Conservation (phyloP, 345 rosid species). For the Acer negundo region DNA sequence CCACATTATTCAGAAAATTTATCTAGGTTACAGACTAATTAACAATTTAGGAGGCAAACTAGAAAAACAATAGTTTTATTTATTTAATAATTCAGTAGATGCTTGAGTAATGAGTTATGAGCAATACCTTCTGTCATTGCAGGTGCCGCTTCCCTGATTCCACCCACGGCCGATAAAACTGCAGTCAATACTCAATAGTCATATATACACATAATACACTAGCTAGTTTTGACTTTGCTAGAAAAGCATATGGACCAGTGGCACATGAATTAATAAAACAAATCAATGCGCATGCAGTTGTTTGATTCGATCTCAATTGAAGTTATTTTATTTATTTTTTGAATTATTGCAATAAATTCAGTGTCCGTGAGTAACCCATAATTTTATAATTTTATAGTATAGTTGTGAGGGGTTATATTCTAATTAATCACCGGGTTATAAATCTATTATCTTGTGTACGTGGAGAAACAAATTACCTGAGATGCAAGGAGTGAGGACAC, state of each 20-base stretch:
- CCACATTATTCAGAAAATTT: not conserved
- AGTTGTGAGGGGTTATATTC: too few species aligned
- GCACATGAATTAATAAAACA: not conserved
- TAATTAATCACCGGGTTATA: too few species aligned
- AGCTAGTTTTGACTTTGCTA: too few species aligned
- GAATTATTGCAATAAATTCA: too few species aligned
- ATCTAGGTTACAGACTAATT: not conserved
- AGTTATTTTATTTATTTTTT: too few species aligned
- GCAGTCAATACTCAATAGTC: constrained; percentile 4
- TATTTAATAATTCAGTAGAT: not conserved
- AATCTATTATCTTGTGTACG: too few species aligned
- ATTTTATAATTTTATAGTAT: too few species aligned
- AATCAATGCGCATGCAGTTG: not conserved
- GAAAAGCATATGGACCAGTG: too few species aligned
- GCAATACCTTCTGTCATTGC: constrained; percentile 31
- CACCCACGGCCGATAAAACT: constrained; percentile 60
- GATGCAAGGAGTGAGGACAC: constrained; percentile 60
- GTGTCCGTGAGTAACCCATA: too few species aligned
- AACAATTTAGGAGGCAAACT: not conserved
- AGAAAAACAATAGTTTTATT: not conserved
- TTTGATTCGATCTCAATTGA: too few species aligned
- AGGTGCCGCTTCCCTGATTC: constrained; percentile 38
- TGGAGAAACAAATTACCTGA: constrained; percentile 30
- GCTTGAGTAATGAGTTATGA: not conserved
- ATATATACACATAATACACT: too few species aligned